These are phyloP conservation scores for Salmacisia buchloeana DNA, from an alignment of 1,284 basidiomycete species.

Conservation along the genomic window DNA sequence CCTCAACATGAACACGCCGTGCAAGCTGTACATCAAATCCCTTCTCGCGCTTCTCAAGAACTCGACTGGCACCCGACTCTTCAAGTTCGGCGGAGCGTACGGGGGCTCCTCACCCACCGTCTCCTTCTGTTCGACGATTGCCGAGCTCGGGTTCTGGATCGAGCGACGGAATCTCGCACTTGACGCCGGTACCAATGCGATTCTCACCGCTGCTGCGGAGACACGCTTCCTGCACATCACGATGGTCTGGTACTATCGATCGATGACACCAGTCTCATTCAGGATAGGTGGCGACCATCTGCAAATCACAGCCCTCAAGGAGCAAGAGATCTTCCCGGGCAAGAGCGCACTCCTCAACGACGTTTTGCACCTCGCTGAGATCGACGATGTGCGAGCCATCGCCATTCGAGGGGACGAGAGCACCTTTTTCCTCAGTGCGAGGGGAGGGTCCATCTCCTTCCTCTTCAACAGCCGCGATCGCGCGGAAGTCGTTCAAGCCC, in stretches of 20 bases:
- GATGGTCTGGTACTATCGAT: conserved; percentile 45
- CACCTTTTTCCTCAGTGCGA: conserved; percentile 43
- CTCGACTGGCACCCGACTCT: not conserved
- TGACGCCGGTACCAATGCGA: conserved; percentile 25
- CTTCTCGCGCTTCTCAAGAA: conserved; percentile 6
- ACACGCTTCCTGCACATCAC: conserved; percentile 35
- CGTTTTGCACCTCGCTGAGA: conserved; percentile 42
- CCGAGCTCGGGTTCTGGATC: conserved; percentile 34
- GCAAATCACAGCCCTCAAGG: conserved; percentile 41
- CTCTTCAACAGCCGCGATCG: conserved; percentile 43
- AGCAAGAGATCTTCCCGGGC: conserved; percentile 29
- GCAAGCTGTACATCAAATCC: conserved; percentile 22
- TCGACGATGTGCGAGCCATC: conserved; percentile 42
- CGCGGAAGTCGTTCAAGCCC: conserved; percentile 38
- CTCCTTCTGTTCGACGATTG: conserved; percentile 22
- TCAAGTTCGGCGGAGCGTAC: conserved; percentile 4
- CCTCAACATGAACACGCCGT: conserved; percentile 38
- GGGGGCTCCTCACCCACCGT: too few relatives aligned
- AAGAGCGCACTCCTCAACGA: conserved; percentile 30
- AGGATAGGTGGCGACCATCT: conserved; percentile 37
- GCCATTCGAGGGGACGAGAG: conserved; percentile 46
- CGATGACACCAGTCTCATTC: conserved; percentile 38
- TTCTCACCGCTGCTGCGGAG: conserved; percentile 26
- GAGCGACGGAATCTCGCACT: conserved; percentile 37
- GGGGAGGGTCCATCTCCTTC: conserved; percentile 38